Evolutionary conservation across 2,329 filamentous ascomycete genomes (phyloP).

Genomic region (Drechslerella coelobrocha): DNA sequence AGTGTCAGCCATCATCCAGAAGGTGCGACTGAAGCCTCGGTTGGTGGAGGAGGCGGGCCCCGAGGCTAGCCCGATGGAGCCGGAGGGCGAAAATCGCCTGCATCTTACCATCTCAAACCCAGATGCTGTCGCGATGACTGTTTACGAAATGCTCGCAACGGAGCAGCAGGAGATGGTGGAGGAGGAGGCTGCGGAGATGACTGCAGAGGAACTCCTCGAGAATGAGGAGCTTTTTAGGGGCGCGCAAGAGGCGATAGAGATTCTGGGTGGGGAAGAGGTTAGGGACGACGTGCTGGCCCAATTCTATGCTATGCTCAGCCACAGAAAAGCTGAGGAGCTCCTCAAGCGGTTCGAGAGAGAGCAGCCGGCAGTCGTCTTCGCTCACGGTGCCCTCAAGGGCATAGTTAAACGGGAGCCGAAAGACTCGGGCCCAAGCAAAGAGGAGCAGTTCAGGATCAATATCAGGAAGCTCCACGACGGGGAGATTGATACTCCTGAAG

Average conservation of each 20-base stretch:
- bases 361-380: neutral
- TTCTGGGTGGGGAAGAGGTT: neutral
- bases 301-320: slow-evolving; percentile 10
- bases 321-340: slow-evolving; percentile 9
- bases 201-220: neutral
- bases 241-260: no score
- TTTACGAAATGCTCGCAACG: neutral
- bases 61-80: neutral
- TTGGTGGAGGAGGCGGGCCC: neutral
- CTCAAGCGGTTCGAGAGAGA: neutral
- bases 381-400: neutral
- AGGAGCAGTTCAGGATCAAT: neutral
- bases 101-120: slow-evolving; percentile 1
- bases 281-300: neutral
- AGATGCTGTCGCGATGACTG: neutral
- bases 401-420: neutral
- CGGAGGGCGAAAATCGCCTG: neutral
- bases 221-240: no score
- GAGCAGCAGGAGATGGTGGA: neutral
- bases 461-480: neutral
- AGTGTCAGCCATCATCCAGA: neutral
- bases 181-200: neutral
- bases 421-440: neutral
- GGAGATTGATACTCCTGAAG: neutral
- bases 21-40: neutral